Base-by-base conservation (phyloP, 2,329 filamentous ascomycete species). In the Stachybotrys chlorohalonatus region DNA sequence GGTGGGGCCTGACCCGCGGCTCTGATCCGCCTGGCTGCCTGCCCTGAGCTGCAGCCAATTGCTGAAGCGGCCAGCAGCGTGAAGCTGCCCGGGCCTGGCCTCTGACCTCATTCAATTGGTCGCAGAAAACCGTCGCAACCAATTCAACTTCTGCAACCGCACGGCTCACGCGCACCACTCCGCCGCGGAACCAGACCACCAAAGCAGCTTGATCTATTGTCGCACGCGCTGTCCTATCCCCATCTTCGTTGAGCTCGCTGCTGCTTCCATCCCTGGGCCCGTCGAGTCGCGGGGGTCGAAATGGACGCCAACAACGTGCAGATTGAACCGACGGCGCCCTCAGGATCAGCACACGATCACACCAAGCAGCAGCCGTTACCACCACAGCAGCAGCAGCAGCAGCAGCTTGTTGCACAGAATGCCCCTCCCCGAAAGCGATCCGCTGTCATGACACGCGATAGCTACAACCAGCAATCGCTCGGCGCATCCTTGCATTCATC, bases 401-500 rank as follows among this genome's bases (percentile, higher is more conserved):
- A 51, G 24, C 46, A 56, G 31, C 32, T 57, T 47, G 52, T 54
- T 53, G 52, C 57, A 30, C 55, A 63, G 31, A 60, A 58, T 47
- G 57, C 60, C 16, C 55, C 60, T 9, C 57, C 60, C 15, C 62
- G 63, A 52, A 65, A 62, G 54, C 68, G 65, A 52, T 54, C 59
- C 3, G 58, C 63, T 53, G 54, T 61, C 45, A 59, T 64, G 52
- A 67, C 67, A 52, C 79, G 82, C 63, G 82, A 85, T 65, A 68
- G 70, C 52, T 82, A 72, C 64, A 83, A 84, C 64, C 67, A 79
- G 59, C 83, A 87, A 71, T 89, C 88, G 57, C 79, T 92, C 53
- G 87, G 87, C 58, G 70, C 73, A 50, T 75, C 77, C 42, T 76
- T 89, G 50, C 84, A 90, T 65, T 75, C 73, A 54, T 75, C 75